These are phyloP conservation scores for Bretschneidera sinensis DNA, from an alignment of 345 rosid species.

Conservation along the genomic window DNA sequence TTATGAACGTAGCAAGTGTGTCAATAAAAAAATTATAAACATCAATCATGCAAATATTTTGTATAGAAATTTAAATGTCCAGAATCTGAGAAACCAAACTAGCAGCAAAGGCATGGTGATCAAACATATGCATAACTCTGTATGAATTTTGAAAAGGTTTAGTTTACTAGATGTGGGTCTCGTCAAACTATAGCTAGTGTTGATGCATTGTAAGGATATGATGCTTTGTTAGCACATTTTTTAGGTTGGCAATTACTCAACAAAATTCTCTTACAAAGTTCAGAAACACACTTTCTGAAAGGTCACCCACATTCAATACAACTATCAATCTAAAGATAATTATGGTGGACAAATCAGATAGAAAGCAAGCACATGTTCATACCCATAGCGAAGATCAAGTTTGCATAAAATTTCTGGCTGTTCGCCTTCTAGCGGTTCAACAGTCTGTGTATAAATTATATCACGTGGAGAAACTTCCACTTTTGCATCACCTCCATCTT, in stretches of 20 bases:
- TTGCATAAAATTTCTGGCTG: constrained; percentile 76
- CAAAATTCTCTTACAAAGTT: background rate
- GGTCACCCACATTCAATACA: background rate
- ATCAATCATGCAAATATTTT: background rate
- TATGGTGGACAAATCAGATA: background rate
- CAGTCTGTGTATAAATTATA: constrained; percentile 72
- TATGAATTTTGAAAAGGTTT: background rate
- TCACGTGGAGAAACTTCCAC: constrained; percentile 96
- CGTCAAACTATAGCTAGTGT: background rate
- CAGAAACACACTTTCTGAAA: constrained; percentile 4
- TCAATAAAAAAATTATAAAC: too few relatives aligned
- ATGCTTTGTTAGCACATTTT: background rate
- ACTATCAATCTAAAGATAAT: constrained; percentile 9
- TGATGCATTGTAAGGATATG: background rate
- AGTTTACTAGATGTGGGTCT: background rate
- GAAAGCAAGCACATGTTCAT: constrained; percentile 15
- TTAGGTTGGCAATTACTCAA: constrained; percentile 8
- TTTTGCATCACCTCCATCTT: constrained; percentile 96
- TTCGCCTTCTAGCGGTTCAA: constrained; percentile 68
- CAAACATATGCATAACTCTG: background rate
- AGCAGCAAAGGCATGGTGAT: background rate
- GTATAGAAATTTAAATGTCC: background rate
- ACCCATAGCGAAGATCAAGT: constrained; percentile 98
- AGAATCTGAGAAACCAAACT: background rate
- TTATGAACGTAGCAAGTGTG: background rate